Base-by-base conservation (phyloP, 352 stramenopile genomes). In the Phytophthora fragariae region DNA sequence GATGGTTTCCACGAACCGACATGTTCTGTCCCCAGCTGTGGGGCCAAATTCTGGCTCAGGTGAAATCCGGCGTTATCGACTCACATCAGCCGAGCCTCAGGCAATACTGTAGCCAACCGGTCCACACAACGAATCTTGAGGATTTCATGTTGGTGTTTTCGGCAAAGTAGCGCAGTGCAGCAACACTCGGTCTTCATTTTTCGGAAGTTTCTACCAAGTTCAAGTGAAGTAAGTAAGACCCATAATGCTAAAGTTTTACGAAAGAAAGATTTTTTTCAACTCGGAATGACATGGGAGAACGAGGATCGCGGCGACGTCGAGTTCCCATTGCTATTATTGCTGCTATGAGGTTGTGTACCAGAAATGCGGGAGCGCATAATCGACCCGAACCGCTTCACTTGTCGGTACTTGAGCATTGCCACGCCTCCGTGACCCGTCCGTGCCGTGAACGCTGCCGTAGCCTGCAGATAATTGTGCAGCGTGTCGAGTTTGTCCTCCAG, bases 401-500 rank as follows among this genome's bases (percentile, higher is more conserved):
- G 84, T 2, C 83, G 82, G 65, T 84, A 84, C 44, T 92, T 93
- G 29, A 80, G 65, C n/a, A 93, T 70, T 5, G 77, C 73, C 15
- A 71, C 68, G 2, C 69, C 72, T 52, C 77, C 62, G 3, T 68
- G 67, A 17, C 59, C 53, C 0, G 50, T 50, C 39, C 59, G 33
- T 15, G 63, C 47, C 29, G 56, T 71, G 68, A 64, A 61, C 15
- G 29, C 60, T 29, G 70, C 60, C 33, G 73, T 73, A 0, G 77
- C 70, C 41, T 84, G 60, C 8, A 94, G 70, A 69, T 92, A 92
- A 15, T 91, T 84, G 35, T 91, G 81, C 15, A 94, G 81, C 6
- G 85, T 82, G 29, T 79, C 68, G 11, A 94, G 68, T 56, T 94
- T 94, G 46, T 90, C 75, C 3, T 90, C 85, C 10, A 94, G 61